Evolutionary conservation across 768 basidiomycete species (phyloP), one percentile per base, ranked within the genome.

Genomic region (Baorangia bicolor): DNA sequence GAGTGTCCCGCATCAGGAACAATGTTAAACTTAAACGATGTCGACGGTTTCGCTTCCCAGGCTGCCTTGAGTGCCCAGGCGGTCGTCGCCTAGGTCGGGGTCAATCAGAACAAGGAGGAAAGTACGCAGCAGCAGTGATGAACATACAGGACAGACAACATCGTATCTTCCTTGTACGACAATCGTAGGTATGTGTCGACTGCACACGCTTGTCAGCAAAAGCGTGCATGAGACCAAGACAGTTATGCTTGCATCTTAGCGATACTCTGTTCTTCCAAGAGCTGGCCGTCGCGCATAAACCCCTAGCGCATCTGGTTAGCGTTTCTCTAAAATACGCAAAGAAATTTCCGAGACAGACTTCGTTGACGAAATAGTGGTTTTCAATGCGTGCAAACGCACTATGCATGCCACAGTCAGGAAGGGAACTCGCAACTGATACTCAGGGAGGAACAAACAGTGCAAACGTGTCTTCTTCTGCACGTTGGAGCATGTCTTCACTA

Each of bases 1-100:
- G 89, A 92, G 69, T 97, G 94, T 0, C 94, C 94, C 4, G 94
- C 93, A 69, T 92, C 89, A 16, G 89, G 85, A 13, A 94, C 87
- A 47, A 94, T 81, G 56, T 84, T 77, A 6, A 95, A 70, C 45
- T 44, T 61, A 58, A 70, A 63, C 3, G 54, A 60, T 20, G 4
- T 44, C 34, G 21, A 56, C 11, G 84, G 82, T n/a, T 84, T 72
- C 65, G 93, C 89, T 2, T 92, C 92, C 83, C 89, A 93, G 10
- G 75, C 81, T 72, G 87, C 89, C 77, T 93, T 92, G 49, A 95
- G 78, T 2, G 79, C 83, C 67, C 83, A 88, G 9, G 93, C 92
- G 7, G 90, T 92, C 14, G 85, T 91, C 12, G 88, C 81, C 87
- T 90, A 40, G 49, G 23, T 28, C 25, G n/a, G n/a, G 37, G 37